Conservation (phyloP, 305 asterid species). For the Ajuga reptans region DNA sequence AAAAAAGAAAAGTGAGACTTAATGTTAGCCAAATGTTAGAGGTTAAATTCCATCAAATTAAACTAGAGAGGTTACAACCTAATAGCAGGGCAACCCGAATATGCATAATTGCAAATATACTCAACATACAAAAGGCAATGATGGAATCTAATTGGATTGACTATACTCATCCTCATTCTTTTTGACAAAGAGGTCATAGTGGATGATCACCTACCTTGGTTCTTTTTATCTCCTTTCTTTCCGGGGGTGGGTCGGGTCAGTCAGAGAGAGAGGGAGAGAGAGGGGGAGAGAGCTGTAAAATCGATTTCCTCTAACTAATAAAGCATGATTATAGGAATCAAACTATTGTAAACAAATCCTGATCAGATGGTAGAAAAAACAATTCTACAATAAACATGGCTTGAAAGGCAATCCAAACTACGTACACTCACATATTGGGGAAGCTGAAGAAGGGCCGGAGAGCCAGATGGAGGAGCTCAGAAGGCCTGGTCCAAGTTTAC, state of each 20-base stretch:
- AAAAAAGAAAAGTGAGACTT: too few relatives aligned
- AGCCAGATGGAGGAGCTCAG: constrained; percentile 17
- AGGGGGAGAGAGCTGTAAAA: background rate
- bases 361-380: constrained; percentile 30
- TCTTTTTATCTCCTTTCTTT: background rate
- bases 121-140: too few relatives aligned
- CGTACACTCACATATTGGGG: constrained; percentile 49
- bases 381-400: constrained; percentile 42
- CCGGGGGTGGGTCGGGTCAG: background rate
- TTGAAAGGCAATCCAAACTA: constrained; percentile 49
- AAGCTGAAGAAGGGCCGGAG: constrained; percentile 17
- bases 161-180: too few relatives aligned
- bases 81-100: too few relatives aligned
- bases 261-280: too few relatives aligned
- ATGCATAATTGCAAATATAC: too few relatives aligned
- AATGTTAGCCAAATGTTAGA: too few relatives aligned
- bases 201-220: background rate
- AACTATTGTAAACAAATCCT: constrained; percentile 26
- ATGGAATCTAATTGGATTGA: too few relatives aligned
- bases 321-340: constrained; percentile 24
- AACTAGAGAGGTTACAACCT: too few relatives aligned
- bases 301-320: constrained; percentile 4
- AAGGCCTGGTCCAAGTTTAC: constrained; percentile 15
- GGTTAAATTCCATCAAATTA: too few relatives aligned
- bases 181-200: too few relatives aligned